Base-by-base conservation (phyloP, 2,329 filamentous ascomycete genomes). In the Venturiaceae sp. region DNA sequence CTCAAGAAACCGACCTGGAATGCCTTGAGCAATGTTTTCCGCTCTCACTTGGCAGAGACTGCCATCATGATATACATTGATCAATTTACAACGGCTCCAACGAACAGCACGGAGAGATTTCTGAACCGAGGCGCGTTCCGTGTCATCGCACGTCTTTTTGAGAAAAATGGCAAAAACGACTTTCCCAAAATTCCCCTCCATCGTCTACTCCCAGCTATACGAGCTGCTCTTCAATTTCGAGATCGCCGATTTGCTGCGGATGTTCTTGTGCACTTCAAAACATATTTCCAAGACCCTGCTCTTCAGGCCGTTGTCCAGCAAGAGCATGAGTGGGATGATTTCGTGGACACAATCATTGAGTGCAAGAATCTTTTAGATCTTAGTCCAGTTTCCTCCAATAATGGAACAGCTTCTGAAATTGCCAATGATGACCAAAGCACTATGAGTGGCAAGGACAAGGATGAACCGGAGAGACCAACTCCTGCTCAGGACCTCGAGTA, bases 31-130 rank as follows among this genome's bases (percentile, higher is more conserved):
- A 86, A 89, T 62, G 75, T 92, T 0, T 86, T 85, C 74, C 84
- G 79, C 65, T 90, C 87, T 1, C 87, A 90, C 67, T 83, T 89
- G 62, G 86, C 86, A 21, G 85, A 88, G 62, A 82, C 81, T 36
- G 85, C 85, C 1, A 79, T 90, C 50, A 79, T 83, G 58, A 80
- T 86, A 26, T 71, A 90, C 23, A 75, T 90, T 33, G 81, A 85
- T 58, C 80, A 85, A 13, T 16, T 61, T 7, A 36, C 36, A 37
- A 87, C 26, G 77, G 19, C 11, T 72, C 87, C 26, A 77, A 32
- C 13, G 9, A 30, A 30, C 26, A 37, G 30, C 39, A 47, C 21
- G 23, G 66, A 58, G 65, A 67, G 26, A 66, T 69, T 68, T 32
- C 65, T 66, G 3, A 60, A 86, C 19, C 79, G 84, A 32, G 84